Evolutionary conservation across 202 grass and related monocot genomes (phyloP), one percentile per base, ranked within the genome.

Genomic region (Miscanthus sacchariflorus): DNA sequence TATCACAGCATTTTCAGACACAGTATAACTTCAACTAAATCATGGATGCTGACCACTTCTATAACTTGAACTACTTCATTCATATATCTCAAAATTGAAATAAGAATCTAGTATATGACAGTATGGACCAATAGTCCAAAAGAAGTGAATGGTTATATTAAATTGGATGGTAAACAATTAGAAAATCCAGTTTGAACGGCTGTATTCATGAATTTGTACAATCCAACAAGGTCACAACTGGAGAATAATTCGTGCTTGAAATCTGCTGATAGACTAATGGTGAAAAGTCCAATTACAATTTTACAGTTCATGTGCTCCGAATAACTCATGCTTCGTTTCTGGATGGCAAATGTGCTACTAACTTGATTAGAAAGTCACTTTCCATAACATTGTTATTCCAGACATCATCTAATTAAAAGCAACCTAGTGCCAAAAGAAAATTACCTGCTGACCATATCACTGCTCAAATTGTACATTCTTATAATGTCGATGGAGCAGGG

Each of bases 391-490:
- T 59, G 45, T 36, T 52, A 50, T 70, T 48, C 59, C 21, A 54
- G 52, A 73, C 9, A 70, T 52, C 30, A 40, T 66, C 68, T 43
- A 83, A 68, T 19, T 40, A 77, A 69, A 91, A 78, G 5, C 18
- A 11, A 68, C 44, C 77, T 56, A 54, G 11, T 35, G 21, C 58
- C 54, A 81, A 71, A 78, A 83, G 27, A 42, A 45, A 63, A 72
- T 50, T 93, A 99, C 97, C 97, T 96, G 90, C 52, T 90, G 45
- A 68, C 70, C 80, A 90, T 89, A 70, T 96, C 93, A 9, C 75
- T 67, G 72, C 75, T 88, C 75, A 99, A 93, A 88, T 99, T 99
- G 89, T 91, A 99, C 93, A 99, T 96, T 90, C 93, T 91, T 73
- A 92, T 84, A 76, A 96, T 95, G 71, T 96, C 97, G 45, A 95